phyloP scores from a whole-genome alignment of 768 basidiomycete species.

The Boletus tylopilopsis region DNA sequence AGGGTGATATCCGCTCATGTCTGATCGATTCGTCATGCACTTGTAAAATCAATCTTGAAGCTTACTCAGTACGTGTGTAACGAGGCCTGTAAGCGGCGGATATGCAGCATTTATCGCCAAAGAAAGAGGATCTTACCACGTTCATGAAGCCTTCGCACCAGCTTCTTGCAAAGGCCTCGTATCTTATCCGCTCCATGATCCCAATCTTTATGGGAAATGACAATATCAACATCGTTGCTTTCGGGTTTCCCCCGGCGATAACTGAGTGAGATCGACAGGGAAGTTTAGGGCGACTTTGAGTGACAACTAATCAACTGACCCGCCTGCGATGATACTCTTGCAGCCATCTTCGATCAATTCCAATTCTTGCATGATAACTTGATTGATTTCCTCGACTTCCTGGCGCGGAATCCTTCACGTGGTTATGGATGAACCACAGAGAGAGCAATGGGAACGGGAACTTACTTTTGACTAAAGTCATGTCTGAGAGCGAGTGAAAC shows the following conservation, averaged over 20 bases:
- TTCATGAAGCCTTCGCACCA: constrained; percentile 55
- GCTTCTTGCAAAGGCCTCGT: constrained; percentile 57
- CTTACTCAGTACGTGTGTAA: constrained; percentile 85
- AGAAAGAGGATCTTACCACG: constrained; percentile 41
- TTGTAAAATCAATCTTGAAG: background rate
- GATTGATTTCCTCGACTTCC: constrained; percentile 79
- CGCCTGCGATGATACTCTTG: constrained; percentile 73
- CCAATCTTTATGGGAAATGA: constrained; percentile 69
- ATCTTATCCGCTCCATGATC: constrained; percentile 42
- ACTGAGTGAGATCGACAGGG: constrained; percentile 36
- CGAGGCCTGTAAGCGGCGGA: constrained; percentile 44
- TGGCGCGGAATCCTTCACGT: constrained; percentile 59
- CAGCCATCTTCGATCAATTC: constrained; percentile 61
- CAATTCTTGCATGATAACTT: constrained; percentile 64
- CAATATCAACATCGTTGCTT: constrained; percentile 87
- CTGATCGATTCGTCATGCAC: constrained; percentile 32
- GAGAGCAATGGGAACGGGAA: background rate
- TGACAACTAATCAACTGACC: constrained; percentile 43
- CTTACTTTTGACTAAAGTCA: constrained; percentile 51
- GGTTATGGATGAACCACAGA: no score
- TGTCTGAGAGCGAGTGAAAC: constrained; percentile 56
- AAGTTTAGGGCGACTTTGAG: background rate
- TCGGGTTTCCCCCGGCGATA: constrained; percentile 80
- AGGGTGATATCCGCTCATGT: constrained; percentile 56
- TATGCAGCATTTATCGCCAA: background rate